Evolutionary conservation across 2,329 filamentous ascomycete genomes (phyloP), one percentile per base, ranked within the genome.

Genomic region (Microcyclospora tardicrescens): DNA sequence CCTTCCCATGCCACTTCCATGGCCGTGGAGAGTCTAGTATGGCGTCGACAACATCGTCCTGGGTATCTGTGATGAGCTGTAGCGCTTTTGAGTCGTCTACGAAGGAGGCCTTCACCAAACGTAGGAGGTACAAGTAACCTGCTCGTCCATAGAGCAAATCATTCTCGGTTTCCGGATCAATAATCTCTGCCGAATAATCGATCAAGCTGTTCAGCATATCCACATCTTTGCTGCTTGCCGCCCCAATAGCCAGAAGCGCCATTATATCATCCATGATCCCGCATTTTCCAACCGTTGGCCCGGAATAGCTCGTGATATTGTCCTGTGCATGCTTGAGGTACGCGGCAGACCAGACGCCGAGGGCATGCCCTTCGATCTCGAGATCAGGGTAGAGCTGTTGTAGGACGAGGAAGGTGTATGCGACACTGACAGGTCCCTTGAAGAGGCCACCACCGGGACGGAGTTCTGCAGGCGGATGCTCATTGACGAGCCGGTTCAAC

Each of bases 121-220:
- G 68, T 31, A 84, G 66, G 33, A 82, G 62, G 53, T 83, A 84
- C 16, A 84, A 63, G 38, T 76, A 73, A 0, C 80, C 80, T 1
- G 79, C 75, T 10, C 77, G 69, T 5, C 81, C 81, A 53, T 79
- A 77, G 5, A 81, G 60, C 57, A 78, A 71, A 51, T 84, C 79
- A 38, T 80, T 75, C 33, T 65, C 63, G 16, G 69, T 68, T 2
- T 65, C 64, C 0, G 50, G 43, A 36, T 66, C 61, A 10, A 64
- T 56, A 35, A 67, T 68, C 34, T 72, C 65, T 6, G 56, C 62
- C 9, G 63, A 58, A 50, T 67, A 68, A 46, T 68, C 63, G 55
- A 66, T 69, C n/a, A 71, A 58, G 43, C 68, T 62, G 37, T 59
- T 59, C 10, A 64, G 67, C 44, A 68, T 68, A 16, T 69, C 66